These are phyloP conservation scores for Cucurbita maxima DNA, from an alignment of 306 rosid species.

Conservation along the genomic window DNA sequence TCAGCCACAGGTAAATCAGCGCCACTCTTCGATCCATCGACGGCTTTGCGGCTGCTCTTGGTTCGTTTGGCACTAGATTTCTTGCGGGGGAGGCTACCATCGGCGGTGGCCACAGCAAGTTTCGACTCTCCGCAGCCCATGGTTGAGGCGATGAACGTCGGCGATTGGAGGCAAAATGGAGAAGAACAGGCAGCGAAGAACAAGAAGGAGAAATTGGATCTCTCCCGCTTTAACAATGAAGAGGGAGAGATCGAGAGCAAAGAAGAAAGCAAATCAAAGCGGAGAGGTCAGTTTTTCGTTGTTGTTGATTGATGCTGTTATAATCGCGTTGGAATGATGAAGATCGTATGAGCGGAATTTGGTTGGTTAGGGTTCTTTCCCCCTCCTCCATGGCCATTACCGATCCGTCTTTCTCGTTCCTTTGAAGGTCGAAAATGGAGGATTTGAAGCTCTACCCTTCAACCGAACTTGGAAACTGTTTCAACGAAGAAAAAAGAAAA, in stretches of 20 bases:
- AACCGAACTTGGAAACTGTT: neutral
- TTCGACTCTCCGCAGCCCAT: constrained; percentile 91
- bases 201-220: neutral
- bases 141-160: neutral
- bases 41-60: constrained; percentile 1
- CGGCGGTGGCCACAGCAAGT: constrained; percentile 42
- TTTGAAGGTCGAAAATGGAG: neutral
- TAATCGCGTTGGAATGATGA: neutral
- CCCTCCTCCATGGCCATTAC: neutral
- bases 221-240: neutral
- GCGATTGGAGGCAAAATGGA: neutral
- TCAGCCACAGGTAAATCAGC: neutral
- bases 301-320: neutral
- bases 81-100: constrained; percentile 35
- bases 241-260: neutral
- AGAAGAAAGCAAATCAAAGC: neutral
- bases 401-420: neutral
- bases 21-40: neutral
- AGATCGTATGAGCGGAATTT: neutral
- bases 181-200: neutral
- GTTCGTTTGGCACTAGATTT: constrained; percentile 14
- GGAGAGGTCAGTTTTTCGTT: neutral
- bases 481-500: too few relatives aligned
- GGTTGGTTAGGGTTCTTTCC: neutral
- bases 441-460: neutral